Base-by-base conservation (phyloP, 768 basidiomycete species). In the Amanita phalloides region DNA sequence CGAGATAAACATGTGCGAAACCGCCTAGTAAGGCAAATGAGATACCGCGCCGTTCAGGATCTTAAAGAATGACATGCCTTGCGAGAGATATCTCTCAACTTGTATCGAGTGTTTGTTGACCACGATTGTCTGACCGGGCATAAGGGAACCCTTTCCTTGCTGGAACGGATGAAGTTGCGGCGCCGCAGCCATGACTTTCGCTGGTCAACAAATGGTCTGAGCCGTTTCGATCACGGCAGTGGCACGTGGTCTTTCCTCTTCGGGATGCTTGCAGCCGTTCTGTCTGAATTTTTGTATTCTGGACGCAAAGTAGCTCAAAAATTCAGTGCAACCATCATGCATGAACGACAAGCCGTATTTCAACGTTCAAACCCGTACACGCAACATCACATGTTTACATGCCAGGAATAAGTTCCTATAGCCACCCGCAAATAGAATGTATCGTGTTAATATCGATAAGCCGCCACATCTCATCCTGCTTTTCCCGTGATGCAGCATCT, bases 1-100 rank as follows among this genome's bases (percentile, higher is more conserved):
- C 94, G 55, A 99, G 82, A 68, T 99, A 99, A 37, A 99, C 95
- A 70, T 97, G 90, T 6, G 96, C 94, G 66, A 96, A 99, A 14
- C 96, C 96, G 69, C 96, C 93, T 96, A 62, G 17, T 23, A 45
- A 41, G 23, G 28, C 5, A 23, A 33, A 44, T 50, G 44, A 42
- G 44, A 54, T 62, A 54, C 53, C 60, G 45, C 50, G 55, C 26
- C 45, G 33, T 11, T 42, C 30, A 53, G 37, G 37, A 37, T 48
- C 54, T 17, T 44, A 57, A 56, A 36, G 37, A 39, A 23, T 23
- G 41, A 25, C 37, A 56, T 59, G 85, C 93, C 96, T 83, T 99
- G 95, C 39, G 86, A 89, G 47, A 99, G 79, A 73, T 96, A 98
- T 62, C 85, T 81, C 64, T 98, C 94, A 42, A 99, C 90, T 61